Evolutionary conservation across 2,329 filamentous ascomycete species (phyloP).

Genomic region (Clonostachys solani): DNA sequence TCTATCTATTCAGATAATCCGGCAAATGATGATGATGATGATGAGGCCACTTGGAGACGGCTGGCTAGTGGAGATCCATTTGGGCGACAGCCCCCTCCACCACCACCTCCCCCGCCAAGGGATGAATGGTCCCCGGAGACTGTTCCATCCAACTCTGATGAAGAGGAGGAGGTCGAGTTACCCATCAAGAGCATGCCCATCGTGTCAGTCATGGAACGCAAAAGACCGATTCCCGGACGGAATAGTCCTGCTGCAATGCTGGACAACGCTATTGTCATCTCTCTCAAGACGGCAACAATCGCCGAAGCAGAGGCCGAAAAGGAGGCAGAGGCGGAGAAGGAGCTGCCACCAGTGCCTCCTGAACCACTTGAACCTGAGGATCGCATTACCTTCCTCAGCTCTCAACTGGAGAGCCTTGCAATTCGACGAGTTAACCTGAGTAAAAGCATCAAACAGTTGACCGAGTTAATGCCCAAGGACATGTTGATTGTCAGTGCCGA

Average conservation of each 20-base stretch:
- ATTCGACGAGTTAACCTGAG: conserved; percentile 69
- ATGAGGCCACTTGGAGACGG: too few relatives aligned
- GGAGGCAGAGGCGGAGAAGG: conserved; percentile 41
- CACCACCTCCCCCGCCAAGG: too few relatives aligned
- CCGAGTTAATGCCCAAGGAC: conserved; percentile 70
- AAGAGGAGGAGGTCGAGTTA: conserved; percentile 13
- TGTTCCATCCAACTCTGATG: conserved; percentile 4
- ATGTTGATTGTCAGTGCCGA: conserved; percentile 63
- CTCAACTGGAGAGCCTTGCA: conserved; percentile 58
- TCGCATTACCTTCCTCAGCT: conserved; percentile 63
- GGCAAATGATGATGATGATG: neutral
- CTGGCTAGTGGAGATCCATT: too few relatives aligned
- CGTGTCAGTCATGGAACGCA: conserved; percentile 22
- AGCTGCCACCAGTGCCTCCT: conserved; percentile 56
- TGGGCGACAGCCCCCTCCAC: too few relatives aligned
- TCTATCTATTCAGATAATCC: conserved; percentile 26
- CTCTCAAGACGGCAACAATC: conserved; percentile 14
- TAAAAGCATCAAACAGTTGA: conserved; percentile 71
- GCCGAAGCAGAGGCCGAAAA: conserved; percentile 9
- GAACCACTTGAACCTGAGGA: conserved; percentile 53
- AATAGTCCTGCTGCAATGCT: conserved; percentile 8
- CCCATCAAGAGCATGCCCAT: too few relatives aligned
- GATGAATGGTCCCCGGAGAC: too few relatives aligned
- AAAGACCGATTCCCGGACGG: conserved; percentile 18
- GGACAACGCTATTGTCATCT: conserved; percentile 19